Percentiles rank a stretch among this genome's conserved stretches.
Evolutionary conservation across 768 basidiomycete species (phyloP).

Genomic region (Leucosporidium yakuticum): DNA sequence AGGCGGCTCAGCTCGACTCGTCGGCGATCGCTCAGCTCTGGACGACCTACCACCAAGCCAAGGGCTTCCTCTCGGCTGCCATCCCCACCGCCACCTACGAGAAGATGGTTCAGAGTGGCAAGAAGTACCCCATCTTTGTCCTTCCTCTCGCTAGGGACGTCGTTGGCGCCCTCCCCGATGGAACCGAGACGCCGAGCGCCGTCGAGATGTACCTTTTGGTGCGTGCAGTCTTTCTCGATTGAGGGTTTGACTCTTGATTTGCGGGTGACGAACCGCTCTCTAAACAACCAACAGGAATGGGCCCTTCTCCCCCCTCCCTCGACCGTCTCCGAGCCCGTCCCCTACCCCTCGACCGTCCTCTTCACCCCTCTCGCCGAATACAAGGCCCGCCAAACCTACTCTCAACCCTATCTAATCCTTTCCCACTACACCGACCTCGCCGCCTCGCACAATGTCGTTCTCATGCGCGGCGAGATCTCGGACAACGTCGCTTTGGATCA

Average conservation of each 20-base stretch:
- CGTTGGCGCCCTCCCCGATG: slow-evolving; percentile 39
- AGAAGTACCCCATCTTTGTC: slow-evolving; percentile 69
- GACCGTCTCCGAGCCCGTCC: slow-evolving; percentile 44
- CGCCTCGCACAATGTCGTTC: slow-evolving; percentile 68
- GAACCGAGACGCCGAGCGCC: slow-evolving; percentile 48
- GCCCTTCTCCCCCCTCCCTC: slow-evolving; percentile 60
- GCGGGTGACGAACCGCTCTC: too few relatives aligned
- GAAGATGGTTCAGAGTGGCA: slow-evolving; percentile 60
- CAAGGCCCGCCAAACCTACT: slow-evolving; percentile 72
- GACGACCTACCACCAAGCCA: slow-evolving; percentile 80
- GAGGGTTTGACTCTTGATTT: not conserved
- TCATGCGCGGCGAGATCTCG: slow-evolving; percentile 79
- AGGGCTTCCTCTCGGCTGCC: slow-evolving; percentile 77
- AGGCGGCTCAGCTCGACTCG: slow-evolving; percentile 59
- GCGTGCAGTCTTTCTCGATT: not conserved
- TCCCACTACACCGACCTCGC: slow-evolving; percentile 89
- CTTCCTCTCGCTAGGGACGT: slow-evolving; percentile 65
- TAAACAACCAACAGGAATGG: slow-evolving; percentile 80
- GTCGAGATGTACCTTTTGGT: slow-evolving; percentile 45
- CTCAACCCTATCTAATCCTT: slow-evolving; percentile 82
- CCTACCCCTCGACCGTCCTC: slow-evolving; percentile 64
- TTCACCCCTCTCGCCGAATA: slow-evolving; percentile 93
- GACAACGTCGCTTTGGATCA: slow-evolving; percentile 53
- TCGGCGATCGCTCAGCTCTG: slow-evolving; percentile 75
- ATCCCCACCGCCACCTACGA: slow-evolving; percentile 67